Base-by-base conservation (phyloP, 1,284 basidiomycete genomes). In the Trichosporon sp. region DNA sequence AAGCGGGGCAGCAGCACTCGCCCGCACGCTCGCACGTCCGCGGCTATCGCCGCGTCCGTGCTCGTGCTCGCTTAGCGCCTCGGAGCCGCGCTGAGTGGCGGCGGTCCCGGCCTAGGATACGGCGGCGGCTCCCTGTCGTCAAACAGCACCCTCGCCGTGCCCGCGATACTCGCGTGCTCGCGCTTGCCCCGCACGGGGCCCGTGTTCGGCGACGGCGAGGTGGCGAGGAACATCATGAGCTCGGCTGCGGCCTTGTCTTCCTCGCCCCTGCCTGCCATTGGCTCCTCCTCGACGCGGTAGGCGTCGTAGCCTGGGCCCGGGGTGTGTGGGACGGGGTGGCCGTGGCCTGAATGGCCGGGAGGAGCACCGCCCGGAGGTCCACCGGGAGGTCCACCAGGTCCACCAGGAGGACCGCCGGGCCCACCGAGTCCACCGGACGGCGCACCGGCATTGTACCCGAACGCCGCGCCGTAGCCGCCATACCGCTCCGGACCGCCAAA, bases 151-250 rank as follows among this genome's bases (percentile, higher is more conserved):
- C 77, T 69, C 5, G 77, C 75, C 2, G 73, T 70, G 13, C 63
- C 61, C 0, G 70, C 66, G n/a, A 71, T 64, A 19, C 60, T 61
- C 16, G 58, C 56, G 32, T 65, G 61, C 23, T 56, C 34, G 13
- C 66, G 64, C 62, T 65, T 68, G 7, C 63, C 61, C n/a, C 60
- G 65, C n/a, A 44, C 37, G 1, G 65, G 74, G 29, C 73, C 74
- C 9, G n/a, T n/a, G n/a, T n/a, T n/a, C n/a, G n/a, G n/a, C n/a
- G n/a, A n/a, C n/a, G 79, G 79, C n/a, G 73, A 75, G 63, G 78
- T 76, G 1, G 79, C 79, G 13, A 80, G 56, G 65, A 78, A 80
- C 73, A 80, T 78, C 79, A 80, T 80, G 58, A 80, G 67, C 61
- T 80, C 79, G 23, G 74, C 79, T 0, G 79, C 79, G 36, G 68